Conservation (phyloP, 129 eudicot genomes). For the Ambrosia artemisiifolia region DNA sequence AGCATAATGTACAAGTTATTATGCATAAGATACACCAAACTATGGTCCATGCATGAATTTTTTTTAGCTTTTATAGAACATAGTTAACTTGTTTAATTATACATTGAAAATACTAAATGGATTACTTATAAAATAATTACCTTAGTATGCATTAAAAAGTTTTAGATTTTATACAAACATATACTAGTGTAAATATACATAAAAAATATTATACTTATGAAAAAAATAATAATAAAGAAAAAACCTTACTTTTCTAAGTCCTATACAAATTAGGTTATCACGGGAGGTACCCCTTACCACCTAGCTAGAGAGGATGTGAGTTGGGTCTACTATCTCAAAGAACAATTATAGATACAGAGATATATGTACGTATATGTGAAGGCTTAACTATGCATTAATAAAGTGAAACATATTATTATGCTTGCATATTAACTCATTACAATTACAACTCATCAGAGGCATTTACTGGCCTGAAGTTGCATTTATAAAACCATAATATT, state of each 20-base stretch:
- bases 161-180: background rate
- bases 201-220: background rate
- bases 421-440: constrained; percentile 12
- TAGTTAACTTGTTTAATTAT: background rate
- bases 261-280: constrained; percentile 18
- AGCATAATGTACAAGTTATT: background rate
- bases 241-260: background rate
- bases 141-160: background rate
- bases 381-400: constrained; percentile 5
- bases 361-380: constrained; percentile 14
- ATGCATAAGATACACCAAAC: background rate
- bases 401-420: constrained; percentile 12
- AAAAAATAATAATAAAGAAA: background rate
- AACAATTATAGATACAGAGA: constrained; percentile 13
- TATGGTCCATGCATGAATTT: background rate
- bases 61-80: background rate
- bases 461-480: constrained; percentile 29
- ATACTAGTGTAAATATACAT: background rate
- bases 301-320: constrained; percentile 26
- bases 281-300: background rate
- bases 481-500: constrained; percentile 27
- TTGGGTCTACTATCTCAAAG: constrained; percentile 12
- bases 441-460: constrained; percentile 24
- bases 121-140: too few relatives aligned
- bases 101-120: background rate